Percentiles rank a stretch among this genome's conserved stretches.
Evolutionary conservation across 2,329 filamentous ascomycete genomes (phyloP).

Genomic region (Talaromyces marneffei): DNA sequence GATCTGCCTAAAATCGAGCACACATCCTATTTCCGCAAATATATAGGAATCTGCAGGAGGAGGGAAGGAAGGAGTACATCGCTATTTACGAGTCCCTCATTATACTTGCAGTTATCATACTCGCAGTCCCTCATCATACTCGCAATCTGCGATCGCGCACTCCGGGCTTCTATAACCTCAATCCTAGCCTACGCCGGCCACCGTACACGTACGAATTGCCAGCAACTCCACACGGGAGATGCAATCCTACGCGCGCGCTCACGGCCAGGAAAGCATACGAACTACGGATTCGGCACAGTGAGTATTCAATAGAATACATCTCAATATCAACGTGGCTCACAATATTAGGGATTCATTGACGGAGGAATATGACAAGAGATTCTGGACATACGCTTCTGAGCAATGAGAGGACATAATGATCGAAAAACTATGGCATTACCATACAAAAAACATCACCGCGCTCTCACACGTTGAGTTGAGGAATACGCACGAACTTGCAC

Average conservation of each 20-base stretch:
- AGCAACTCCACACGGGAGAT: background rate
- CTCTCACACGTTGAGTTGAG: background rate
- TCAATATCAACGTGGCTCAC: no score
- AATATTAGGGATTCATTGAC: background rate
- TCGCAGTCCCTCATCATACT: no score
- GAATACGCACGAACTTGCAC: background rate
- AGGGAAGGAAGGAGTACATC: no score
- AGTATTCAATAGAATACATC: no score
- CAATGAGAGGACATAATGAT: background rate
- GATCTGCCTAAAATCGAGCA: background rate
- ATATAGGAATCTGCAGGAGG: background rate
- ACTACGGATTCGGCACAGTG: background rate
- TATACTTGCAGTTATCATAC: no score
- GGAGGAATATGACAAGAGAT: background rate
- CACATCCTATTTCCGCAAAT: background rate
- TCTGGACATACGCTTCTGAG: background rate
- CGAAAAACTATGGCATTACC: background rate
- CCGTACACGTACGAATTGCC: background rate
- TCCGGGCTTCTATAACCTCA: background rate
- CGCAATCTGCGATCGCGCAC: no score
- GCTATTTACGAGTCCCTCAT: no score
- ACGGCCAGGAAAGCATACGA: background rate
- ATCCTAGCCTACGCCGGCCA: background rate
- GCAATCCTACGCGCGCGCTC: background rate
- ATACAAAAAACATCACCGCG: background rate